Conservation (phyloP, 805 yeast genomes). For the Wickerhamiella qilinensis region DNA sequence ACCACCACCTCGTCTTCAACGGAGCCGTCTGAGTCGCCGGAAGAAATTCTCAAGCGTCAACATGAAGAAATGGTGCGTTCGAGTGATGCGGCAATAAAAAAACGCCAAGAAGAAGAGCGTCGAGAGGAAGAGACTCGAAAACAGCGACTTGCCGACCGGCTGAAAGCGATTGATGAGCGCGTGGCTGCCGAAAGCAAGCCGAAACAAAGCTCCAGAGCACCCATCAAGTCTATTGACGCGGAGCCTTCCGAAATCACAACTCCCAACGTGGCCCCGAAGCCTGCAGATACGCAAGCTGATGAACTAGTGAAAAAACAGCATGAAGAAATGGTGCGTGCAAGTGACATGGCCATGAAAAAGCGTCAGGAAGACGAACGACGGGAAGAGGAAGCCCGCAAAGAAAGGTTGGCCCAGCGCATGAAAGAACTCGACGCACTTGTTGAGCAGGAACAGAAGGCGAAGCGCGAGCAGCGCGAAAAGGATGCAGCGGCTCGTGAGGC, state of each 20-base stretch:
- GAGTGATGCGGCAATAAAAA: slow-evolving; percentile 19
- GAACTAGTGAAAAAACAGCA: not conserved
- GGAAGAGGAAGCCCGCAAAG: slow-evolving; percentile 4
- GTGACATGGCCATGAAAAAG: slow-evolving; percentile 12
- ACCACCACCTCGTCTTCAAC: too few relatives aligned
- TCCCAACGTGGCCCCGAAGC: too few relatives aligned
- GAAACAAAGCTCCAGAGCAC: not conserved
- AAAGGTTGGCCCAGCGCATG: slow-evolving; percentile 4
- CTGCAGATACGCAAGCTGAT: not conserved
- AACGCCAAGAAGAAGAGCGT: slow-evolving; percentile 10
- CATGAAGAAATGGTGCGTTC: slow-evolving; percentile 21
- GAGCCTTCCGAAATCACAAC: not conserved
- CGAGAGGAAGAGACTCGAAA: slow-evolving; percentile 7
- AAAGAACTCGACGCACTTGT: too few relatives aligned
- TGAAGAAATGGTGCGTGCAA: slow-evolving; percentile 16
- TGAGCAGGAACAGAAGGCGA: too few relatives aligned
- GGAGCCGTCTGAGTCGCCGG: too few relatives aligned
- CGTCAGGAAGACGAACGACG: slow-evolving; percentile 1
- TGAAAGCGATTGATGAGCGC: not conserved
- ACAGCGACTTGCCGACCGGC: slow-evolving; percentile 4
- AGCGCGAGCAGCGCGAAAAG: slow-evolving; percentile 2
- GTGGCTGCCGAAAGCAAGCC: not conserved
- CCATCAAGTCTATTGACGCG: not conserved
- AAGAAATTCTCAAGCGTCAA: slow-evolving; percentile 16
- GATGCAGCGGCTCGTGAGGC: not conserved